Conservation (phyloP, 352 stramenopile species). For the Chrysophaeum taylorii region DNA sequence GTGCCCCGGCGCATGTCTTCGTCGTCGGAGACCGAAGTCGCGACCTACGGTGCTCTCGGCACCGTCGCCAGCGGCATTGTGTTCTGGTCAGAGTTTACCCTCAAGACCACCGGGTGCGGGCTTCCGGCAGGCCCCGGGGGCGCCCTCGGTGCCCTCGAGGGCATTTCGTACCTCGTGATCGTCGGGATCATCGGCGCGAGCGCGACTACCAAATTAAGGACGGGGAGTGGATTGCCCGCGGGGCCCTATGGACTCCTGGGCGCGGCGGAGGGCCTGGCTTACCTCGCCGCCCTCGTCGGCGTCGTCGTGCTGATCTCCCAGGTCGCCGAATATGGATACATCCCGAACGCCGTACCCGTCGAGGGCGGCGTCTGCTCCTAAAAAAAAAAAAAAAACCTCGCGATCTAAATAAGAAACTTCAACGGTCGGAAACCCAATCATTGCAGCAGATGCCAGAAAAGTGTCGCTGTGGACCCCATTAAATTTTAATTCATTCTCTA, state of each 20-base stretch:
- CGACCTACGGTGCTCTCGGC: conserved; percentile 27
- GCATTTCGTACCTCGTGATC: conserved; percentile 44
- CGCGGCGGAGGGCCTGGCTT: conserved; percentile 37
- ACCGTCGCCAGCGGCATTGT: conserved; percentile 32
- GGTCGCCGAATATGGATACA: conserved; percentile 46
- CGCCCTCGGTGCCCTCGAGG: conserved; percentile 40
- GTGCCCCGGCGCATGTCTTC: too few species aligned
- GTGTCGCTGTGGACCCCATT: too few species aligned
- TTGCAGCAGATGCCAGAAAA: too few species aligned
- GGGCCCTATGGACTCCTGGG: conserved; percentile 36
- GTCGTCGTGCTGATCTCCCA: conserved; percentile 40
- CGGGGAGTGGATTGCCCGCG: conserved; percentile 31
- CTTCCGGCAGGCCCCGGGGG: conserved; percentile 46
- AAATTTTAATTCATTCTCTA: too few species aligned
- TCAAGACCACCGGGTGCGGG: conserved; percentile 49
- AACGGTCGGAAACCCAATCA: too few species aligned
- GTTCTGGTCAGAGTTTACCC: conserved; percentile 41
- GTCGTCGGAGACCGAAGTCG: conserved; percentile 18
- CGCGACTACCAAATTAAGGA: conserved; percentile 35
- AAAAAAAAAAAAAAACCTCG: conserved; percentile 19
- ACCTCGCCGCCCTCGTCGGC: conserved; percentile 37
- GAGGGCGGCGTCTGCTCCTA: conserved; percentile 56
- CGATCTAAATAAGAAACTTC: too few species aligned
- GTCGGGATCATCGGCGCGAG: conserved; percentile 36
- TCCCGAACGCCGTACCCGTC: conserved; percentile 51